These are phyloP conservation scores for Hibiscus tridactylites DNA, from an alignment of 345 rosid species.

Conservation along the genomic window DNA sequence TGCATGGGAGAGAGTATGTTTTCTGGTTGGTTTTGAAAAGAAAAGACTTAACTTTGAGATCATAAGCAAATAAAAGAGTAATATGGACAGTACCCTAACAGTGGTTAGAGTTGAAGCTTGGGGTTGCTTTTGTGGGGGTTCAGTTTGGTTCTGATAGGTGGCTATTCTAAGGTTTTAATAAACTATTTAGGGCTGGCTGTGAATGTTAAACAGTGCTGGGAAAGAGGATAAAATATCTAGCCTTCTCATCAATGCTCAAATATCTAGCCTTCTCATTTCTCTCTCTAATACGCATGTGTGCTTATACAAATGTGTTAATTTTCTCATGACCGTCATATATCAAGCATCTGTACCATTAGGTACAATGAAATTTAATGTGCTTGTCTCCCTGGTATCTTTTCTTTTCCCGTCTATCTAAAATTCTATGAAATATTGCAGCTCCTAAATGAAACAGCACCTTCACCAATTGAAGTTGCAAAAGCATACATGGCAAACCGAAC, in stretches of 20 bases:
- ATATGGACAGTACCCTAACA: background rate
- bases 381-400: background rate
- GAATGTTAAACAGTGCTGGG: too few relatives aligned
- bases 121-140: too few relatives aligned
- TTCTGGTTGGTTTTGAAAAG: background rate
- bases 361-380: background rate
- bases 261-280: too few relatives aligned
- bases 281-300: background rate
- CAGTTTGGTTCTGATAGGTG: too few relatives aligned
- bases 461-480: constrained; percentile 77
- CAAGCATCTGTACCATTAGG: background rate
- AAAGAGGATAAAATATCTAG: too few relatives aligned
- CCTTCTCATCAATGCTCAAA: too few relatives aligned
- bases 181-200: too few relatives aligned
- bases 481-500: constrained; percentile 63
- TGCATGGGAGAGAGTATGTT: background rate
- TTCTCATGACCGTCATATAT: background rate
- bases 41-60: background rate
- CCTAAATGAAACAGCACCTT: constrained; percentile 44
- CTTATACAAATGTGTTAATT: background rate
- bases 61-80: background rate
- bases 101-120: too few relatives aligned
- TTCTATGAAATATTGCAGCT: constrained; percentile 17
- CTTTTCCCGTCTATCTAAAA: background rate
- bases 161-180: too few relatives aligned